These are phyloP conservation scores for Schizophyllum amplum DNA, from an alignment of 1,284 basidiomycete species.

Conservation along the genomic window DNA sequence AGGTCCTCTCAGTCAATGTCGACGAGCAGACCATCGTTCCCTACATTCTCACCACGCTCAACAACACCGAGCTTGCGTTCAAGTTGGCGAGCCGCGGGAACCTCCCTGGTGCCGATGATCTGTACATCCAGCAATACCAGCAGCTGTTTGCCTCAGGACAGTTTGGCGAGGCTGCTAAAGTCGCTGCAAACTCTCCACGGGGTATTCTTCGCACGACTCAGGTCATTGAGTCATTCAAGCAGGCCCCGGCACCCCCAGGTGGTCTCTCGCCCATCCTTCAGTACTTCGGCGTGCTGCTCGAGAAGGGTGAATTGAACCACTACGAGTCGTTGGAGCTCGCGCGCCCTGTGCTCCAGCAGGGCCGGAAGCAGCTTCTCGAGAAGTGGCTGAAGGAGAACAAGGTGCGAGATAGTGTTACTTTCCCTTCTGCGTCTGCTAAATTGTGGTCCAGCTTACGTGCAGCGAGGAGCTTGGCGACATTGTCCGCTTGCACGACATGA, in stretches of 20 bases:
- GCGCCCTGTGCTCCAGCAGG: constrained; percentile 92
- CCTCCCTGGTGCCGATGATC: constrained; percentile 94
- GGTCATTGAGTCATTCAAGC: constrained; percentile 98
- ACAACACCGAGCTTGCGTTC: constrained; percentile 98
- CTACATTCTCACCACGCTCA: constrained; percentile 89
- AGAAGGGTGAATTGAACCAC: constrained; percentile 97
- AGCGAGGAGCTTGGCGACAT: constrained; percentile 98
- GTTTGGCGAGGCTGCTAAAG: constrained; percentile 95
- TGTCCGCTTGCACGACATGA: constrained; percentile 94
- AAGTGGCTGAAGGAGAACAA: constrained; percentile 99
- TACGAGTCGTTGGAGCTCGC: constrained; percentile 95
- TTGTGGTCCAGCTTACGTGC: constrained; percentile 78
- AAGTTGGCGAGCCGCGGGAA: constrained; percentile 97
- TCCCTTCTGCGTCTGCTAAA: constrained; percentile 4
- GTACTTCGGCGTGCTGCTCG: constrained; percentile 96
- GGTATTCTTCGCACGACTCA: constrained; percentile 93
- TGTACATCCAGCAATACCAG: constrained; percentile 96
- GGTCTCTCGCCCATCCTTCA: constrained; percentile 95
- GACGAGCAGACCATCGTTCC: constrained; percentile 96
- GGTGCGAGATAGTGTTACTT: constrained; percentile 28
- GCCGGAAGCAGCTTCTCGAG: constrained; percentile 94
- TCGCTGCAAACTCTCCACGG: constrained; percentile 97
- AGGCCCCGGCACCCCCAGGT: constrained; percentile 84
- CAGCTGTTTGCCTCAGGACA: constrained; percentile 87
- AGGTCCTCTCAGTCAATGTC: constrained; percentile 94